Evolutionary conservation across 441 rosid genomes (phyloP).

Genomic region (Gossypium schwendimanii): DNA sequence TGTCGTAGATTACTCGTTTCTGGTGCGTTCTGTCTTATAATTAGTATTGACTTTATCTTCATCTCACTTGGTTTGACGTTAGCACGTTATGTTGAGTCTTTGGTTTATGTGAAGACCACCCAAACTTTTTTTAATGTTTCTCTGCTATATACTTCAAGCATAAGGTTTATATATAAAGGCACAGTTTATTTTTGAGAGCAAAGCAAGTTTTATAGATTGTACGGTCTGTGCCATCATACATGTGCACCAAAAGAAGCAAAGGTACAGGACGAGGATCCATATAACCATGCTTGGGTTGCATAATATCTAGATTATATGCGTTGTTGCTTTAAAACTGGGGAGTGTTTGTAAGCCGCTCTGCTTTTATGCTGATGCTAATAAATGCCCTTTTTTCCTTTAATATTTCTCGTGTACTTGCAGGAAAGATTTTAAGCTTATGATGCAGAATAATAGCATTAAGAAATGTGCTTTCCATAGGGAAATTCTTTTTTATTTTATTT

Average conservation of each 20-base stretch:
- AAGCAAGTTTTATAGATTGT: not conserved
- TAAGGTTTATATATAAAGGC: not conserved
- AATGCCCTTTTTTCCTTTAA: not conserved
- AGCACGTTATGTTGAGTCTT: not conserved
- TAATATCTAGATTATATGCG: not conserved
- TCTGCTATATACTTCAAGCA: not conserved
- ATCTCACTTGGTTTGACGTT: not conserved
- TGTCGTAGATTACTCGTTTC: not conserved
- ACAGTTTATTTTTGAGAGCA: not conserved
- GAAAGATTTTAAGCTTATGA: not conserved
- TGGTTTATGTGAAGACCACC: not conserved
- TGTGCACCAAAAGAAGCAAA: not conserved
- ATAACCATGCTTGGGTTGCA: not conserved
- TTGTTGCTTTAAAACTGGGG: conserved; percentile 2
- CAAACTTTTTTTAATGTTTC: not conserved
- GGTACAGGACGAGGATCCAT: not conserved
- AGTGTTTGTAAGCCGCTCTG: not conserved
- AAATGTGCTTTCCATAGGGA: not conserved
- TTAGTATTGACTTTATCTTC: not conserved
- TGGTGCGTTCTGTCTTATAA: not conserved
- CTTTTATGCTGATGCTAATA: not conserved
- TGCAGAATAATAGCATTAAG: conserved; percentile 1
- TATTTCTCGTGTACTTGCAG: not conserved
- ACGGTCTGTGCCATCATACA: not conserved
- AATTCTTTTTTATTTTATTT: not conserved